A percentile compares a stretch with the other conserved stretches of the same genome.
phyloP scores from a whole-genome alignment of 2,329 filamentous ascomycete species.

The Claviceps fusiformis region DNA sequence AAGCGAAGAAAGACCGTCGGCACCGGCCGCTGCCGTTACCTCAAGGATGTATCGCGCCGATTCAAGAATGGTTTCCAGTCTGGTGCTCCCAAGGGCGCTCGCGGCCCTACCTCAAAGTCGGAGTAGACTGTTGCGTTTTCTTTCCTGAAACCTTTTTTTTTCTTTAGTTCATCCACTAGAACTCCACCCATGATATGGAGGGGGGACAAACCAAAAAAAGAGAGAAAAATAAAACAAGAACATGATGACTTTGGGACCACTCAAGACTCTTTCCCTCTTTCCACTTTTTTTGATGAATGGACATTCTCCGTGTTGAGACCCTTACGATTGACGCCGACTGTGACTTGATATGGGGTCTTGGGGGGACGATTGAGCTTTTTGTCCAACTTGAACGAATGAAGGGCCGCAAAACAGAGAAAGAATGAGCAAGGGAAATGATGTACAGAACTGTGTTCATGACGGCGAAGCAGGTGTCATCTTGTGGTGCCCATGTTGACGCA shows the following conservation, averaged over 20 bases:
- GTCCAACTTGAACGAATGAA: no score
- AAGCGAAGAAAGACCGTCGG: slow-evolving; percentile 99
- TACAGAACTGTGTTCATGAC: no score
- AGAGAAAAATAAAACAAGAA: slow-evolving; percentile 4
- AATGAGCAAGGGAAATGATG: no score
- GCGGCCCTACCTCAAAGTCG: slow-evolving; percentile 19
- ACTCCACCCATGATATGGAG: slow-evolving; percentile 1
- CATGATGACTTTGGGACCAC: background rate
- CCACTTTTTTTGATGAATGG: slow-evolving; percentile 3
- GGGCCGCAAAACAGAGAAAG: no score
- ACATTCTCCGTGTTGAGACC: no score
- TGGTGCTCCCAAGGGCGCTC: slow-evolving; percentile 73
- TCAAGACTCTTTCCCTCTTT: background rate
- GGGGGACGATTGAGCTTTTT: background rate
- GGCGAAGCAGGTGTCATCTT: no score
- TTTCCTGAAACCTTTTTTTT: background rate
- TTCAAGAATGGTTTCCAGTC: slow-evolving; percentile 97
- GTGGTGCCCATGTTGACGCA: no score
- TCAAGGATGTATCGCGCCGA: slow-evolving; percentile 82
- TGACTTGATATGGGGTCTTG: background rate
- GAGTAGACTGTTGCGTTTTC: slow-evolving; percentile 6
- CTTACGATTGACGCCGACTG: background rate
- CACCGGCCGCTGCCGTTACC: slow-evolving; percentile 87
- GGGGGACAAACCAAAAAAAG: background rate
- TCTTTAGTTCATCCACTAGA: slow-evolving; percentile 1